Conservation (phyloP, 164 flowering plant species). For the Nymphaea thermarum region DNA sequence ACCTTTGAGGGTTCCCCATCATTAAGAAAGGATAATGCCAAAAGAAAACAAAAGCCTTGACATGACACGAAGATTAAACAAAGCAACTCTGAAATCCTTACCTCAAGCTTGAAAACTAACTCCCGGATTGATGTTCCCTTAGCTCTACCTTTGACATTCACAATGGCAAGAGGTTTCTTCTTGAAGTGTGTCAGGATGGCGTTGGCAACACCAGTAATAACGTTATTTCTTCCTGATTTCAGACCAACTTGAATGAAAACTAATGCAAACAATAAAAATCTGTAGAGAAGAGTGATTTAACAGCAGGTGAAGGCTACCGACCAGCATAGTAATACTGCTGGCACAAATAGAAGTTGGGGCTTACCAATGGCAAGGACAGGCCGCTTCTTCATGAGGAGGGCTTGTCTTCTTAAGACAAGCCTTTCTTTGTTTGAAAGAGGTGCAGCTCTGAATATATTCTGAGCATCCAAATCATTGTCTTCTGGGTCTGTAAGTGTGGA, state of each 20-base stretch:
- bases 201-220: constrained; percentile 73
- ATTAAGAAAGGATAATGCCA: neutral
- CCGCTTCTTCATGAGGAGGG: constrained; percentile 62
- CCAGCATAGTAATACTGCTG: neutral
- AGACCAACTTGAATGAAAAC: neutral
- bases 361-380: constrained; percentile 90
- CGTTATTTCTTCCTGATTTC: constrained; percentile 59
- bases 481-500: too few species aligned
- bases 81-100: constrained; percentile 6
- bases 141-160: constrained; percentile 89
- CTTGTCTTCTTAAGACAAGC: constrained; percentile 74
- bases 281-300: neutral
- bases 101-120: constrained; percentile 69
- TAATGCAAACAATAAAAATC: neutral
- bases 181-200: constrained; percentile 61
- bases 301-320: neutral
- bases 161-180: constrained; percentile 82
- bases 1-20: neutral
- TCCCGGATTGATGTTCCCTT: constrained; percentile 87
- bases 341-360: neutral
- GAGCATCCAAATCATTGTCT: constrained; percentile 1
- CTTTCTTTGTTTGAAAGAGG: constrained; percentile 79
- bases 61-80: neutral
- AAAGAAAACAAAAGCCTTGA: neutral
- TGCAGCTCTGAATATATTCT: constrained; percentile 12